Base-by-base conservation (phyloP, 192 early-diverging fungal species). In the Coemansia erecta region DNA sequence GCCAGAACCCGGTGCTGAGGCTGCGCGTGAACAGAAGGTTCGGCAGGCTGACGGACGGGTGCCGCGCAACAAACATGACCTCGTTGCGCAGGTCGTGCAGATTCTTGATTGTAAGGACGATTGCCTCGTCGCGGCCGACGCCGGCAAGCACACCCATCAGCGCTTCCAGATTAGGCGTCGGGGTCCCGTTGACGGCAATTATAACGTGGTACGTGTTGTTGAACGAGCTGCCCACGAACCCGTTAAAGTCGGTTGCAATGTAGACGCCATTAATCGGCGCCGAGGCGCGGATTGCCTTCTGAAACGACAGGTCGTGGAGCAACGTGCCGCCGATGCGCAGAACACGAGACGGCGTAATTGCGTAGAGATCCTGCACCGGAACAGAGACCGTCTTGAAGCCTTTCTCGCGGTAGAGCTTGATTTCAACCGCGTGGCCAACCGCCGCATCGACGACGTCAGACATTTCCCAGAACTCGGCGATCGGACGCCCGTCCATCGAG, bases 321-420 rank as follows among this genome's bases (percentile, higher is more conserved):
- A 84, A 81, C n/a, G 84, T 87, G 28, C 89, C 89, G 49, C 92
- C 94, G 21, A 94, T 82, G 40, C 89, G 83, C 2, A 97, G 77
- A 67, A 89, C 86, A 40, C 85, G 70, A 63, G 91, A 82, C 3
- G 95, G 94, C 15, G 93, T 96, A 45, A 90, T 82, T 7, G 72
- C 70, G 53, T 89, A 87, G 28, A 92, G 52, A 60, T 92, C 86
- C 60, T 87, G 86, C 1, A 89, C 85, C 9, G 39, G 53, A 8
- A 88, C 26, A 8, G 57, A 57, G 18, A 84, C 63, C 0, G 76
- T 73, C 19, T 53, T 60, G 21, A 84, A 58, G 49, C 71, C 58
- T 26, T 83, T 77, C 22, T 80, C 83, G 41, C 88, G 80, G 15
- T 73, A 81, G 0, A 92, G 74, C 0, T 84, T 85, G 26, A 92